These are phyloP conservation scores for Viscum album DNA, from an alignment of 177 flowering plant genomes.

Conservation along the genomic window DNA sequence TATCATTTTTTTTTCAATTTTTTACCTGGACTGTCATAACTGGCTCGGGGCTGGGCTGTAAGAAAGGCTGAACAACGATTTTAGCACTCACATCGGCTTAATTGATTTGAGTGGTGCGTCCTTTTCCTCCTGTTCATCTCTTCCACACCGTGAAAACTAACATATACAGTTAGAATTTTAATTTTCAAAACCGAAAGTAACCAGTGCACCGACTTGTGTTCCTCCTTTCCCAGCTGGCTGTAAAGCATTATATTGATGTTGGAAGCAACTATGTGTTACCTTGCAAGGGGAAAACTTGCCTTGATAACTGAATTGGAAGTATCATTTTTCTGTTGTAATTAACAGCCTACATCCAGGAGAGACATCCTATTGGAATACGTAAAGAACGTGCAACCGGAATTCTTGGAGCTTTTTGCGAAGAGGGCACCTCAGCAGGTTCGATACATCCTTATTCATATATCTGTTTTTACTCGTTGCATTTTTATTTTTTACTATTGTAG, in stretches of 20 bases:
- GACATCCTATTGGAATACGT: conserved; percentile 90
- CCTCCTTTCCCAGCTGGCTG: neutral
- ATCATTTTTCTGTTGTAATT: conserved; percentile 7
- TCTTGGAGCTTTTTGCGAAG: conserved; percentile 85
- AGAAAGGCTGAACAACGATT: neutral
- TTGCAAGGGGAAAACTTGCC: neutral
- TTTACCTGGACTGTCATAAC: neutral
- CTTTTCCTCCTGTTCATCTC: neutral
- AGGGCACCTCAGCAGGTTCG: conserved; percentile 82
- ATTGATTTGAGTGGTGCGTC: neutral
- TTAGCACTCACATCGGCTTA: neutral
- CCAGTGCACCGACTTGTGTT: neutral
- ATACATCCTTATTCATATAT: neutral
- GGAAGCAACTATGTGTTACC: neutral
- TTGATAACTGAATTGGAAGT: neutral
- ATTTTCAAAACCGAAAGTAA: too few relatives aligned
- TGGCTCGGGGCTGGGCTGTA: neutral
- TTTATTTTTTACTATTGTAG: neutral
- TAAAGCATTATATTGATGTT: neutral
- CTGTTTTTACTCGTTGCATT: neutral
- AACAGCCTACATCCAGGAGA: conserved; percentile 64
- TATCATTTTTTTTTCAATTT: neutral
- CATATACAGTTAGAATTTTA: neutral
- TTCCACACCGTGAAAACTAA: neutral
- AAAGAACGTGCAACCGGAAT: conserved; percentile 84